Evolutionary conservation across 1,284 basidiomycete genomes (phyloP).

Genomic region (Lentinula novae-zelandiae): DNA sequence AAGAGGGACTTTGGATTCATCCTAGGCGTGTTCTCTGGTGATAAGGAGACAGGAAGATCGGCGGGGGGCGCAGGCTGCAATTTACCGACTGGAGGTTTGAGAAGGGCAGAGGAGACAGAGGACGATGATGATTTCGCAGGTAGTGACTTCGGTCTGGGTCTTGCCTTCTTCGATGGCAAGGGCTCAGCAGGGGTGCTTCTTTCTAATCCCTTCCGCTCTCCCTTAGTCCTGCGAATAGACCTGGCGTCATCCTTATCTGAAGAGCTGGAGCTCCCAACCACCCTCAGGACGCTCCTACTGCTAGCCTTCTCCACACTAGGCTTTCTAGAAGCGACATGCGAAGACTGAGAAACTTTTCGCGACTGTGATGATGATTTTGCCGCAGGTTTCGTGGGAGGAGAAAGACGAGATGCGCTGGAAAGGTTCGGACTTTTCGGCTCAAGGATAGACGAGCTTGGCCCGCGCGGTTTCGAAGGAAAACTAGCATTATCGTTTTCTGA

Average conservation of each 20-base stretch:
- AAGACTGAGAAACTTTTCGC: background rate
- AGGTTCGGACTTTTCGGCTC: slow-evolving; percentile 3
- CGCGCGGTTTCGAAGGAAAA: background rate
- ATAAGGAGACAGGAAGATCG: background rate
- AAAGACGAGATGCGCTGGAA: background rate
- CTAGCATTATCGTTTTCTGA: background rate
- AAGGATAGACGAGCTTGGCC: background rate
- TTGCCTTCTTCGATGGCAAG: background rate
- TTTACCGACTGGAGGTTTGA: background rate
- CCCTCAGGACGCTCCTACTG: background rate
- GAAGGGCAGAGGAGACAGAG: background rate
- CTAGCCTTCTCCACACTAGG: background rate
- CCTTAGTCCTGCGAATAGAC: background rate
- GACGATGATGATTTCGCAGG: background rate
- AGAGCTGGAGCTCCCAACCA: background rate
- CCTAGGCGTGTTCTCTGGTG: background rate
- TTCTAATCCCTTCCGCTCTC: background rate
- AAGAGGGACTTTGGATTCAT: background rate
- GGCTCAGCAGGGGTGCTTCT: background rate
- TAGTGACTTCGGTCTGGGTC: background rate
- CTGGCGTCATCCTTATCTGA: background rate
- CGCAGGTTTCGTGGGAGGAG: background rate
- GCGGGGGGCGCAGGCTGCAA: background rate
- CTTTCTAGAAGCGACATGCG: background rate
- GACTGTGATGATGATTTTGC: background rate